Evolutionary conservation across 164 flowering plant species (phyloP), one percentile per base, ranked within the genome.

Genomic region (Chimonanthus praecox): DNA sequence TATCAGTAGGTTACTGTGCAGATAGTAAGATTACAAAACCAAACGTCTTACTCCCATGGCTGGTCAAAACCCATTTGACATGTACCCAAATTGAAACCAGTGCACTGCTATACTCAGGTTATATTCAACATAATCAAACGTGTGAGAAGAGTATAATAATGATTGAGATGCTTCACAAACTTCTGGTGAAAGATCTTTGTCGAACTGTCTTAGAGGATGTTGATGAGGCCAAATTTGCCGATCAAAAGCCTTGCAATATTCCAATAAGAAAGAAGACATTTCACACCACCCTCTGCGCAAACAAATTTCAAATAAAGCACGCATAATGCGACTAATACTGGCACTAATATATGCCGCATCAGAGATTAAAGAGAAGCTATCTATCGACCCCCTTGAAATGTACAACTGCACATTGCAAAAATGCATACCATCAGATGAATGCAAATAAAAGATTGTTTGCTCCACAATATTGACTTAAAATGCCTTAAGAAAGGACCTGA

Each of bases 321-420:
- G 87, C 93, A 92, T 90, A n/a, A 96, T 96, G 72, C 99, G 98
- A 66, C 93, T 97, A 85, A 96, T 81, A 82, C 98, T 96, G 47
- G 99, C 97, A 90, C 99, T 96, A 49, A 96, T 91, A 77, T 96
- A 94, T 50, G 97, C 86, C 71, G 98, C 97, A 90, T 96, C 99
- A 77, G 99, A 92, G 70, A 96, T 79, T 71, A 96, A 79, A 21
- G 98, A 94, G 80, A 96, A 96, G 65, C 88, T 63, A 71, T 92
- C 97, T 58, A 92, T 85, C 3, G 89, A 87, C 7, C 97, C 95
- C 20, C 98, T 89, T 77, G 99, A 94, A 75, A 96, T 96, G 83
- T 87, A 94, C 82, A 92, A 49, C 99, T 96, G 97, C 87, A 83
- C 71, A 43, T 18, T 10, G 60, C 43, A n/a, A 7, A 63, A 49